Evolutionary conservation across 2,329 filamentous ascomycete species (phyloP), one percentile per base, ranked within the genome.

Genomic region (Fusarium irregulare): DNA sequence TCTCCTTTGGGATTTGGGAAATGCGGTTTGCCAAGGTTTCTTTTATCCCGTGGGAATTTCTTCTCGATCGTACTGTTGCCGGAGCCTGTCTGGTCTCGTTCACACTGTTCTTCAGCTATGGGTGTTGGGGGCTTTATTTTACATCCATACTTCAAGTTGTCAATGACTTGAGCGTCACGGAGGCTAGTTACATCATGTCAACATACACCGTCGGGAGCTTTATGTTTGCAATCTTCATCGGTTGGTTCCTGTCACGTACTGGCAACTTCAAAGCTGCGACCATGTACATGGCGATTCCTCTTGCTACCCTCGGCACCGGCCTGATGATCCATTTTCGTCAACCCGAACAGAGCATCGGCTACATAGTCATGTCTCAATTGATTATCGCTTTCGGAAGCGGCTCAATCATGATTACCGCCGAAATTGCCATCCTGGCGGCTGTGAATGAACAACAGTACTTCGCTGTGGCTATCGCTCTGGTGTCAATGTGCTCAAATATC

Each of bases 1-100:
- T 88, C 12, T 70, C 79, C 6, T 89, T 91, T 62, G 85, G 80
- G 2, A 57, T 87, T 3, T 90, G 86, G 81, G 89, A 92, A 75
- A 84, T 77, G 74, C 75, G 44, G 30, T 68, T 69, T 10, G 68
- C 76, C 20, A 60, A 81, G 1, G 51, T 79, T 8, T 71, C 66
- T 0, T 70, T 69, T 1, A 66, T 69, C 6, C 66, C 66, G 1
- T 69, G 51, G 44, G 23, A 34, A 10, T 60, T 70, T 2, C 66
- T 69, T 7, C 45, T 49, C 6, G 78, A 83, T 60, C 76, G 80
- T 6, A 83, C 78, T 7, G 77, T 82, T 10, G 70, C 81, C 48
- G 77, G 76, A 20, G 80, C 77, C 8, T 78, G 79, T 40, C 46
- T 82, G 16, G 78, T 83, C 64, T 76, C 79, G 6, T 66, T 74